Percentiles rank a stretch among this genome's conserved stretches.
phyloP scores from a whole-genome alignment of 2,329 filamentous ascomycete species.

The Trichoderma brevicompactum region DNA sequence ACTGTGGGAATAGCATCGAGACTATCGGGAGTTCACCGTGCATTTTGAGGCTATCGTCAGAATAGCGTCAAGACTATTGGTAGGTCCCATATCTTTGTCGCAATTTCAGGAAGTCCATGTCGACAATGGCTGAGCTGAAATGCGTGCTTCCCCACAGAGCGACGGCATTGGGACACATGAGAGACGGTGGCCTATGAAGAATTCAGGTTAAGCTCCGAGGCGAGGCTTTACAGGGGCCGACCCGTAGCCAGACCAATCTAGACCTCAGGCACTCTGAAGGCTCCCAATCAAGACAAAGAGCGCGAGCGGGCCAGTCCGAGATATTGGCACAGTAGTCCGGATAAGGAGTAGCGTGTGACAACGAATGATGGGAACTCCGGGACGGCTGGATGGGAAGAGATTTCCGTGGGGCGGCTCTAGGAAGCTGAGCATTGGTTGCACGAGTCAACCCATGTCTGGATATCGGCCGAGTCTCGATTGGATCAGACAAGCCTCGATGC shows the following conservation, averaged over 20 bases:
- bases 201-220: not conserved
- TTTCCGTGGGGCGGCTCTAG: constrained; percentile 2
- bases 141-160: not conserved
- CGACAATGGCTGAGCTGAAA: not conserved
- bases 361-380: not conserved
- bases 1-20: not conserved
- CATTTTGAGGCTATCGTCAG: constrained; percentile 5
- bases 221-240: not conserved
- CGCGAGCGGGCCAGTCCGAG: not conserved
- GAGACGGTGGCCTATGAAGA: not conserved
- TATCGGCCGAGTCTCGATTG: not conserved
- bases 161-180: not conserved
- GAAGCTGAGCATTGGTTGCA: not conserved
- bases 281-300: not conserved
- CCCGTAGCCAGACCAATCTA: constrained; percentile 5
- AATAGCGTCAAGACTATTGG: constrained; percentile 14
- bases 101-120: not conserved
- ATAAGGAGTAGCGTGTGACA: not conserved
- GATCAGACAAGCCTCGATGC: not conserved
- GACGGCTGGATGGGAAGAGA: not conserved
- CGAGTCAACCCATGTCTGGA: not conserved
- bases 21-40: constrained; percentile 1
- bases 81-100: not conserved
- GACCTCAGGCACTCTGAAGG: not conserved
- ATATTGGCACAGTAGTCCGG: not conserved